Evolutionary conservation across 768 basidiomycete genomes (phyloP), one percentile per base, ranked within the genome.

Genomic region (Leccinum broughii): DNA sequence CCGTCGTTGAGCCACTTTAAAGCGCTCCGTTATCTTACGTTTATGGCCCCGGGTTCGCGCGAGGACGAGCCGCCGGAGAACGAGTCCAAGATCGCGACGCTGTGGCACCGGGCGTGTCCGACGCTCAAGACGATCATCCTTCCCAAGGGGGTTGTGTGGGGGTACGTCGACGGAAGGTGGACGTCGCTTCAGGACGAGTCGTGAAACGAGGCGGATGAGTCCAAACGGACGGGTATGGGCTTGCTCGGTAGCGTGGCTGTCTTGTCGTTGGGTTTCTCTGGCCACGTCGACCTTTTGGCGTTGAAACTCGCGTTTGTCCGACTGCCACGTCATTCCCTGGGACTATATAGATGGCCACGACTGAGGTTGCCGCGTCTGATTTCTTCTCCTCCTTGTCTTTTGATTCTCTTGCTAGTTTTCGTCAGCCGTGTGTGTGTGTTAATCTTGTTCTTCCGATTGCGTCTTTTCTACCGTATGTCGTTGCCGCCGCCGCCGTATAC

Each of bases 61-160:
- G 30, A 57, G 51, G 54, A 66, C 24, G 64, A 46, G 10, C n/a
- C 44, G 20, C 10, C 20, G 44, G 44, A 75, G 9, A 76, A 81
- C 57, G 86, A 88, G 67, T 74, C 75, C 15, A 71, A 73, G 61
- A 79, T 88, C 13, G 87, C 83, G n/a, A 72, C 72, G 51, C 66
- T 72, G 50, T 88, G 86, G 87, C 81, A 83, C 57, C 64, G 69
- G 22, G 80, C 80, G 26, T 88, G 87, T 69, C 83, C 85, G 4
- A 85, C 85, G 0, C 75, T 88, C 32, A 77, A 77, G 59, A 87
- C 87, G 0, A 84, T 89, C 56, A 87, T 89, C 15, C 72, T 89
- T 0, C 86, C 87, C 1, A 78, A 79, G 59, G 87, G 87, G 2
- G 72, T 80, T 55, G 81, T 87, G 8, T 89, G 87, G 87, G 86